Evolutionary conservation across 2,329 filamentous ascomycete species (phyloP), one percentile per base, ranked within the genome.

Genomic region (Stagonosporopsis cucurbitacearum): DNA sequence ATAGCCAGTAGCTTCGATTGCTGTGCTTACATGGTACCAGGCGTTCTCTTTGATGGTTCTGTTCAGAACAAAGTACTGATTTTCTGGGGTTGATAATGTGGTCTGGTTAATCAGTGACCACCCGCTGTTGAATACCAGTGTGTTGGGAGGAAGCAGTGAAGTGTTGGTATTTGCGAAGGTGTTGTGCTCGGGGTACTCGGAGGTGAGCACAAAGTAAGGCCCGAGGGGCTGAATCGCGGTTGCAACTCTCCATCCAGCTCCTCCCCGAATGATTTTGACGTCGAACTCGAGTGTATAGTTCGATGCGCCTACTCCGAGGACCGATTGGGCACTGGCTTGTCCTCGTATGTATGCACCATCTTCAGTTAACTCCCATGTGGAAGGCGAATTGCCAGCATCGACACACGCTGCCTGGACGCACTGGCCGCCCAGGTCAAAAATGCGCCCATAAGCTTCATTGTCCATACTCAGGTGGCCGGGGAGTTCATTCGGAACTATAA

Each of bases 21-120:
- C 58, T 4, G 77, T 75, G n/a, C 57, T 72, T 53, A 80, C 63
- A 12, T 57, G 65, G 50, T 79, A 77, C 77, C 78, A 79, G 3
- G 53, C 54, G 2, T 70, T 59, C 54, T 77, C 74, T 5, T 63
- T 42, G n/a, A 78, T 64, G 11, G 46, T 40, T 3, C 20, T 37
- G 28, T 56, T 52, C 13, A 59, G 5, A 13, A 50, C 22, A n/a
- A 33, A 59, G 9, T 59, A 46, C 13, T 50, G 46, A 7, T 44
- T 50, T 30, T 23, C 45, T n/a, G 41, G 45, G 1, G 36, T 39
- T 3, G 19, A 17, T 0, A 79, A 50, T 0, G 69, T 75, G 0
- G 71, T 72, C 47, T 78, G 73, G 30, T 79, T 77, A 7, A 78
- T 67, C 11, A 78, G 52, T 25, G 60, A 64, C 30, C 62, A 77